A percentile compares a stretch with the other conserved stretches of the same genome.
Evolutionary conservation across 345 rosid species (phyloP).

Genomic region (Psidium friedrichsthalianum): DNA sequence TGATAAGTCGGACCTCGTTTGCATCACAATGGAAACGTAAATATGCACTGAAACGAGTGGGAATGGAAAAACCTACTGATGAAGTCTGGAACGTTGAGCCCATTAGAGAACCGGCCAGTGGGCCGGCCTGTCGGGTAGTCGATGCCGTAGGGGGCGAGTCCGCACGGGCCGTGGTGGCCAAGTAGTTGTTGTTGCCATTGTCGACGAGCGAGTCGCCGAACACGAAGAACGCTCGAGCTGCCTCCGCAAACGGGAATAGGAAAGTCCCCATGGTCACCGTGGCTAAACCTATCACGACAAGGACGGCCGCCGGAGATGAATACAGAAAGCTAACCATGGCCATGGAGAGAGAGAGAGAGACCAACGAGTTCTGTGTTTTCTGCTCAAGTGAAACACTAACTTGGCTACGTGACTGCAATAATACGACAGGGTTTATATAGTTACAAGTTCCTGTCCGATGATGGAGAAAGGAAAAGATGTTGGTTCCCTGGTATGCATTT

Average conservation of each 20-base stretch:
- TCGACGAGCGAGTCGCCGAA: slow-evolving; percentile 85
- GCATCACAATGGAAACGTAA: not conserved
- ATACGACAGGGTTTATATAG: not conserved
- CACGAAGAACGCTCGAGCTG: slow-evolving; percentile 50
- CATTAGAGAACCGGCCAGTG: slow-evolving; percentile 85
- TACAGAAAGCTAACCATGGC: not conserved
- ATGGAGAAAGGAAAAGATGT: not conserved
- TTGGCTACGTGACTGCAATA: not conserved
- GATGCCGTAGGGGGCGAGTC: slow-evolving; percentile 65
- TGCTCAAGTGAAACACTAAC: not conserved
- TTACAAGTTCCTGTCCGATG: not conserved
- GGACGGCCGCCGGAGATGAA: not conserved
- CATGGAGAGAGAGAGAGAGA: not conserved
- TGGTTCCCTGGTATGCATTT: not conserved
- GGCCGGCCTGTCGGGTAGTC: slow-evolving; percentile 59
- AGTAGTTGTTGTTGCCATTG: slow-evolving; percentile 80
- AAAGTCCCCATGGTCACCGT: slow-evolving; percentile 6
- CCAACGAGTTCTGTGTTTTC: not conserved
- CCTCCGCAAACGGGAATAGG: slow-evolving; percentile 19
- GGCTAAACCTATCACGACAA: slow-evolving; percentile 3
- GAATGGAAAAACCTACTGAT: slow-evolving; percentile 31
- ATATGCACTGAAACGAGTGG: not conserved
- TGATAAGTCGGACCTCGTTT: not conserved
- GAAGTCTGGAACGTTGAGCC: slow-evolving; percentile 76
- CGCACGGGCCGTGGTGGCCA: slow-evolving; percentile 73